Evolutionary conservation across 371 early-diverging fungal genomes (phyloP).

Genomic region (Dinochytrium kinnereticum): DNA sequence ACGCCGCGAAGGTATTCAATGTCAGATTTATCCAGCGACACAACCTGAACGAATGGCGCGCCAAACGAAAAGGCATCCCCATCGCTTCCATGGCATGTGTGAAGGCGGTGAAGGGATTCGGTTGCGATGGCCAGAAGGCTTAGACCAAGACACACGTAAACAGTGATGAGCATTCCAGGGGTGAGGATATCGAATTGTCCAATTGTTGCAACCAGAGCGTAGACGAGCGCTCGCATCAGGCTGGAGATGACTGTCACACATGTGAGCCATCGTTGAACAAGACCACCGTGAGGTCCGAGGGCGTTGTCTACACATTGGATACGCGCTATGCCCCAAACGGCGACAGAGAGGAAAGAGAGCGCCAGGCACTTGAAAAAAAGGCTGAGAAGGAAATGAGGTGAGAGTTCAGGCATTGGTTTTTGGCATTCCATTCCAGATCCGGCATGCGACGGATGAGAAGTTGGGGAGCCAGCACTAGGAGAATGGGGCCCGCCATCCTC

Average conservation of each 20-base stretch:
- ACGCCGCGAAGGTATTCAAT: conserved; percentile 2
- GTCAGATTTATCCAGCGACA: not conserved
- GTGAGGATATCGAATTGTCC: conserved; percentile 3
- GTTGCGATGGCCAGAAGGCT: not conserved
- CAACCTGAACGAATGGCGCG: not conserved
- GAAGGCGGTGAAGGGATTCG: conserved; percentile 1
- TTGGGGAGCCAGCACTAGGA: too few relatives aligned
- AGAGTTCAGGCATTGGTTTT: not conserved
- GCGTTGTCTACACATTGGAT: not conserved
- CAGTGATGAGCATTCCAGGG: conserved; percentile 4
- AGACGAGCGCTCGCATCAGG: conserved; percentile 2
- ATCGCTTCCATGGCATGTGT: not conserved
- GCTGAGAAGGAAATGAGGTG: not conserved
- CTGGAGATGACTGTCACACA: conserved; percentile 8
- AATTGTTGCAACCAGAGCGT: not conserved
- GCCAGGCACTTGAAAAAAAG: conserved; percentile 6
- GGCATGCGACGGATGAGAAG: too few relatives aligned
- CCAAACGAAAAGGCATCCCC: not conserved
- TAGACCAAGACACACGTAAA: conserved; percentile 1
- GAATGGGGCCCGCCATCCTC: too few relatives aligned
- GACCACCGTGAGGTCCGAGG: not conserved
- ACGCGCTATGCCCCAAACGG: not conserved
- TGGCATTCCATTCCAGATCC: too few relatives aligned
- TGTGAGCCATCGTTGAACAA: not conserved
- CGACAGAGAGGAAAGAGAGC: not conserved